A percentile compares a stretch with the other conserved stretches of the same genome.
Conservation (phyloP, 495 filamentous ascomycete genomes). For the Apiosordaria backusii region DNA sequence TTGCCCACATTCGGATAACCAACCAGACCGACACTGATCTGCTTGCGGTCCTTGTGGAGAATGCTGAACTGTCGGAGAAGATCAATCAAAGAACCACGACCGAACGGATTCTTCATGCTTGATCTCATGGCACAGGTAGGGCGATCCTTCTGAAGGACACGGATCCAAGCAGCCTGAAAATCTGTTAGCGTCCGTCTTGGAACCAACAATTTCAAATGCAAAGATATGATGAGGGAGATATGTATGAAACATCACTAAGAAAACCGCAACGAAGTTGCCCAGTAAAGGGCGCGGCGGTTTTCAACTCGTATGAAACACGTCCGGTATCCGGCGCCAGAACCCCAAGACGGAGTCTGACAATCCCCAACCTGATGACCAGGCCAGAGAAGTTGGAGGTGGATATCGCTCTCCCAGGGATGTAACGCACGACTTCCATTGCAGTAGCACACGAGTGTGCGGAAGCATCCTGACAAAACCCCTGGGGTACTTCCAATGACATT, state of each 20-base stretch:
- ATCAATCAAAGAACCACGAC: constrained; percentile 56
- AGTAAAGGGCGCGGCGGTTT: constrained; percentile 48
- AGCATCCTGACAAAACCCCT: constrained; percentile 96
- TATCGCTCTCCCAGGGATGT: constrained; percentile 92
- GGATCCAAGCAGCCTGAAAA: constrained; percentile 33
- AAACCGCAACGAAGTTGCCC: constrained; percentile 59
- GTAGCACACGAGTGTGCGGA: constrained; percentile 42
- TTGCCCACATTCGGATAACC: constrained; percentile 77
- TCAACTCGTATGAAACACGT: constrained; percentile 80
- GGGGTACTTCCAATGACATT: constrained; percentile 26
- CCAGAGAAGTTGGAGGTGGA: constrained; percentile 61
- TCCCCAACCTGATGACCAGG: constrained; percentile 55
- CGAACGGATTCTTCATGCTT: constrained; percentile 87
- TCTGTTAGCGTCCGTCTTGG: constrained; percentile 19
- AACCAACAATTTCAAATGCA: constrained; percentile 8
- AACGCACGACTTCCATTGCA: constrained; percentile 84
- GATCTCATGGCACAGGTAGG: constrained; percentile 94
- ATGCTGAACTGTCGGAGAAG: constrained; percentile 89
- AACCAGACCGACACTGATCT: constrained; percentile 84
- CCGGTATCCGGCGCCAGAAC: constrained; percentile 64
- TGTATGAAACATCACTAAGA: constrained; percentile 99
- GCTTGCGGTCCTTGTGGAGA: constrained; percentile 85
- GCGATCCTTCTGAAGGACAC: constrained; percentile 57
- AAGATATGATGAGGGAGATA: constrained; percentile 31
- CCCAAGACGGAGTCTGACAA: constrained; percentile 84